A percentile compares a stretch with the other conserved stretches of the same genome.
Conservation (phyloP, 441 rosid genomes). For the Pelargonium fulgidum region DNA sequence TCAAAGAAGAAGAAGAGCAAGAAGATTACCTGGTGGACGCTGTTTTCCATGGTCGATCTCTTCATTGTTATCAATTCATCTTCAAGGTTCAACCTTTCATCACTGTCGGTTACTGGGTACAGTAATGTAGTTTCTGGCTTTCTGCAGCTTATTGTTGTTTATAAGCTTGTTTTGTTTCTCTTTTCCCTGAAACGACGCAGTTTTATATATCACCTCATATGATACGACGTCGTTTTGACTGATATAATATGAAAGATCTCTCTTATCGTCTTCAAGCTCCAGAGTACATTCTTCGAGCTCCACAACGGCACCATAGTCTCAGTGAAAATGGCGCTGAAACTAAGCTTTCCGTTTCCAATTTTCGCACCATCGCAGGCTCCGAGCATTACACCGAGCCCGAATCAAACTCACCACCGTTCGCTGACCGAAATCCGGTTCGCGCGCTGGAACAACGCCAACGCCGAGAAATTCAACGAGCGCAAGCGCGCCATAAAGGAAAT, state of each 20-base stretch:
- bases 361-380: conserved; percentile 36
- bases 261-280: background rate
- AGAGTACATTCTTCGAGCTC: background rate
- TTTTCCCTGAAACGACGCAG: background rate
- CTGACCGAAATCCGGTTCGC: conserved; percentile 54
- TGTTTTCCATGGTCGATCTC: conserved; percentile 1
- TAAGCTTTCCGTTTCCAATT: conserved; percentile 49
- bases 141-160: background rate
- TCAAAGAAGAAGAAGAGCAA: background rate
- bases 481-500: conserved; percentile 56
- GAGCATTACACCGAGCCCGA: conserved; percentile 18
- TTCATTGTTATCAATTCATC: background rate
- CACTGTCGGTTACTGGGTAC: background rate
- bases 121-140: background rate
- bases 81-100: background rate
- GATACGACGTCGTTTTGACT: background rate
- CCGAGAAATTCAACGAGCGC: conserved; percentile 53
- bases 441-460: conserved; percentile 77
- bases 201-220: background rate
- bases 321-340: conserved; percentile 55
- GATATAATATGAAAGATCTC: background rate
- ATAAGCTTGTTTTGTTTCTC: background rate
- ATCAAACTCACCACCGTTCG: conserved; percentile 24
- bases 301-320: background rate
- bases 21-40: conserved; percentile 3